phyloP scores from a whole-genome alignment of 352 stramenopile genomes.

The Globisporangium solare region DNA sequence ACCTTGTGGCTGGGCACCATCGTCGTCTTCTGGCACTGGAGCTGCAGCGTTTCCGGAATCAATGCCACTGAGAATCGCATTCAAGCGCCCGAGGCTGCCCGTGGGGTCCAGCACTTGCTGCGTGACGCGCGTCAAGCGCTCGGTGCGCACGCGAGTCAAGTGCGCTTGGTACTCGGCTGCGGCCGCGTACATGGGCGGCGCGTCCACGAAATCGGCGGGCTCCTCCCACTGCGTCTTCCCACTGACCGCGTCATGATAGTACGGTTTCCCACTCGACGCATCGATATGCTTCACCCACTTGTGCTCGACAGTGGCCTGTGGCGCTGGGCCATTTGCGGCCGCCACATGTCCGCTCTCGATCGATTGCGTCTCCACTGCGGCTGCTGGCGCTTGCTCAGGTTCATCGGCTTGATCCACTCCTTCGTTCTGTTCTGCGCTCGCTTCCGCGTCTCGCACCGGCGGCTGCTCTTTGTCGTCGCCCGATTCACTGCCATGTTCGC shows the following conservation, averaged over 20 bases:
- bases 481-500: conserved; percentile 10
- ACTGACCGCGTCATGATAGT: conserved; percentile 65
- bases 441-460: background rate
- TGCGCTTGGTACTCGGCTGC: conserved; percentile 64
- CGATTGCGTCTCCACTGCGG: background rate
- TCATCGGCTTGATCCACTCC: background rate
- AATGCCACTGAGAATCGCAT: conserved; percentile 67
- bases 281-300: conserved; percentile 80
- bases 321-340: background rate
- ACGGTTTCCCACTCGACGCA: conserved; percentile 54
- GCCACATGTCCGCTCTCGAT: background rate
- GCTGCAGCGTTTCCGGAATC: conserved; percentile 16
- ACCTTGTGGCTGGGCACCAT: background rate
- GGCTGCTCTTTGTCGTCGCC: conserved; percentile 17
- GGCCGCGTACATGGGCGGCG: conserved; percentile 11
- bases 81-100: conserved; percentile 63
- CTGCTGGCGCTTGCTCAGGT: conserved; percentile 3
- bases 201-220: conserved; percentile 43
- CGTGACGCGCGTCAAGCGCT: conserved; percentile 46
- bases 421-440: background rate
- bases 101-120: conserved; percentile 66
- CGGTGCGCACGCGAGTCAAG: conserved; percentile 43
- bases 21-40: conserved; percentile 2
- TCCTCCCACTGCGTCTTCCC: conserved; percentile 69
- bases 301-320: background rate